phyloP scores from a whole-genome alignment of 768 basidiomycete species.

The Leucocoprinus sp. region DNA sequence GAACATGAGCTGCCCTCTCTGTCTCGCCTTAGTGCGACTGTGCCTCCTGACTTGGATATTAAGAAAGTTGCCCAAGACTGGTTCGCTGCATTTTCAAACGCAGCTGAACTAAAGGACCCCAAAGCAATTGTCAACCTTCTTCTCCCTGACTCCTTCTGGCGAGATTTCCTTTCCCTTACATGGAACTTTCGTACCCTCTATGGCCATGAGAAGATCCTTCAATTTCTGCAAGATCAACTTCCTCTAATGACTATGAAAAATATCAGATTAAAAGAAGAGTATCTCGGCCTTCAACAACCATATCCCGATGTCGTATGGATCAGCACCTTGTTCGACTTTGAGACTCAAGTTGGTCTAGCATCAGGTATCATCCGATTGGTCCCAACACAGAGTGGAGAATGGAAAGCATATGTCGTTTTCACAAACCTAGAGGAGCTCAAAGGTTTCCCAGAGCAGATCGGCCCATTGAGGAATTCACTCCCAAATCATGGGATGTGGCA shows the following conservation, averaged over 20 bases:
- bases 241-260: conserved; percentile 19
- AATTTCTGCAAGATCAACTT: conserved; percentile 34
- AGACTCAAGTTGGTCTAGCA: conserved; percentile 31
- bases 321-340: conserved; percentile 37
- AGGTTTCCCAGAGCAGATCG: conserved; percentile 33
- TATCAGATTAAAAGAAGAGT: conserved; percentile 23
- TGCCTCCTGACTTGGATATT: conserved; percentile 17
- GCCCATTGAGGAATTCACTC: conserved; percentile 26
- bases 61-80: conserved; percentile 19
- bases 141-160: conserved; percentile 29
- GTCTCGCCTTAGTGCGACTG: conserved; percentile 17
- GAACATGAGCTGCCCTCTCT: conserved; percentile 21
- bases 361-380: conserved; percentile 40
- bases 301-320: conserved; percentile 39
- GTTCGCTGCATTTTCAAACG: conserved; percentile 18
- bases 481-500: conserved; percentile 46
- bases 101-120: conserved; percentile 13
- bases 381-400: conserved; percentile 25
- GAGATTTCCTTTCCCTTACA: conserved; percentile 44
- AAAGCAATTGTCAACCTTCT: conserved; percentile 15
- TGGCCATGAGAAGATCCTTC: conserved; percentile 25
- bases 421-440: conserved; percentile 44
- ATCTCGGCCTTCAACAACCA: conserved; percentile 23
- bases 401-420: conserved; percentile 46
- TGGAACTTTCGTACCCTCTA: conserved; percentile 46